phyloP scores from a whole-genome alignment of 768 basidiomycete species.

The Naganishia friedmannii region DNA sequence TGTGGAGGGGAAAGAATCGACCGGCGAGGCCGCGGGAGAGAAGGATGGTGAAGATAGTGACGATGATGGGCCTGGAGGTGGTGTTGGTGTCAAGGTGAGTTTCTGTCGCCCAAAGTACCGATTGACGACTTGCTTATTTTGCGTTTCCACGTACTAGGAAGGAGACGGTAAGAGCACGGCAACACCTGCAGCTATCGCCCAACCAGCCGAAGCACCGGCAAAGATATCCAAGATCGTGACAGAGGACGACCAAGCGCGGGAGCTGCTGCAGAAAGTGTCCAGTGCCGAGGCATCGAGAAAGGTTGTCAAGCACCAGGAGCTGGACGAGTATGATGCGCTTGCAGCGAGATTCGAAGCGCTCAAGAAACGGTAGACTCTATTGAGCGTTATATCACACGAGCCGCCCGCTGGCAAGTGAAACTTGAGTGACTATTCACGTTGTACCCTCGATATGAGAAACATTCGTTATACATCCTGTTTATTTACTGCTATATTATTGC shows the following conservation, averaged over 20 bases:
- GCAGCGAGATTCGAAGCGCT: slow-evolving; percentile 32
- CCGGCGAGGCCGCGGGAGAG: slow-evolving; percentile 21
- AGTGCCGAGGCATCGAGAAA: slow-evolving; percentile 59
- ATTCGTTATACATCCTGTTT: too few relatives aligned
- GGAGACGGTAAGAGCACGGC: slow-evolving; percentile 43
- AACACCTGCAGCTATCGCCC: slow-evolving; percentile 33
- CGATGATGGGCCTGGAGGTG: slow-evolving; percentile 25
- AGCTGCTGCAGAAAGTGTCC: slow-evolving; percentile 38
- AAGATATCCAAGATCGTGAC: slow-evolving; percentile 18
- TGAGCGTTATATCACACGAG: neutral
- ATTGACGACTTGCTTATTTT: slow-evolving; percentile 30
- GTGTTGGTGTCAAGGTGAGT: slow-evolving; percentile 18
- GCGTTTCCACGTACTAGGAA: slow-evolving; percentile 38
- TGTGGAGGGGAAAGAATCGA: slow-evolving; percentile 21
- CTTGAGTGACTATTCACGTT: too few relatives aligned
- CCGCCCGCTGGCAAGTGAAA: neutral
- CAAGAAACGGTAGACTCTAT: slow-evolving; percentile 21
- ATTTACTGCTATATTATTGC: too few relatives aligned
- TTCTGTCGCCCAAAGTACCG: slow-evolving; percentile 9
- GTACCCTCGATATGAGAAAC: too few relatives aligned
- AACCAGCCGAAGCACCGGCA: neutral
- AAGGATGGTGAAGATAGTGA: slow-evolving; percentile 47
- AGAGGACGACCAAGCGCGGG: slow-evolving; percentile 21
- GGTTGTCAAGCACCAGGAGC: slow-evolving; percentile 43
- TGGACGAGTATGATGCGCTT: slow-evolving; percentile 28